These are phyloP conservation scores for Aaosphaeria pasadenensis DNA, from an alignment of 2,329 filamentous ascomycete species.

Conservation along the genomic window DNA sequence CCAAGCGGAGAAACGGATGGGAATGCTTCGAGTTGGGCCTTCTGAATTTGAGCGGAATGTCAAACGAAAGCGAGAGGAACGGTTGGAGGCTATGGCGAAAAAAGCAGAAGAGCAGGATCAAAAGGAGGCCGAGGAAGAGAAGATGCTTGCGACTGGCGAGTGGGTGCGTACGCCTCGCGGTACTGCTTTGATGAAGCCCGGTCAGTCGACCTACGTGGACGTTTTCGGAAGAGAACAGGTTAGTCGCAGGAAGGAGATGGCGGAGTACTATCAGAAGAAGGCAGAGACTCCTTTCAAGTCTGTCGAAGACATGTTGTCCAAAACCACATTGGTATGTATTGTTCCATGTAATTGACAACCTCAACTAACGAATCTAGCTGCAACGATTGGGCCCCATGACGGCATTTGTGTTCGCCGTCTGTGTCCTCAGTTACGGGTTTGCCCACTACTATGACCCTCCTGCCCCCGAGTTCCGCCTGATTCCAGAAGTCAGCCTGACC, in stretches of 20 bases:
- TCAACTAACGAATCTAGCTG: constrained; percentile 9
- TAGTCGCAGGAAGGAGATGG: constrained; percentile 25
- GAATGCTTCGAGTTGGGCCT: constrained; percentile 31
- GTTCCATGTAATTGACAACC: background rate
- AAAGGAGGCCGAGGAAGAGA: constrained; percentile 25
- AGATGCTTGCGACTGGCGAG: constrained; percentile 30
- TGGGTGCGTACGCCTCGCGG: constrained; percentile 31
- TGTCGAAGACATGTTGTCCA: constrained; percentile 23
- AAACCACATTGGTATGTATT: constrained; percentile 31
- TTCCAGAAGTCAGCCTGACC: constrained; percentile 30
- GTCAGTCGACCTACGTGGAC: constrained; percentile 31
- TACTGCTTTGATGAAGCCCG: constrained; percentile 34
- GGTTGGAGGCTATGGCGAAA: constrained; percentile 24
- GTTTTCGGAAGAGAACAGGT: constrained; percentile 31
- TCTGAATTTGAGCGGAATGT: constrained; percentile 35
- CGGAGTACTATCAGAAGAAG: constrained; percentile 23
- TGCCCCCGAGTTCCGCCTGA: constrained; percentile 25
- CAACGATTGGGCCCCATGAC: constrained; percentile 37
- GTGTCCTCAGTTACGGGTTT: constrained; percentile 22
- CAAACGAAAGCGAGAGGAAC: constrained; percentile 26
- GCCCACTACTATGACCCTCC: constrained; percentile 33
- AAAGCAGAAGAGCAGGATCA: constrained; percentile 32
- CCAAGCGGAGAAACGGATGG: constrained; percentile 25
- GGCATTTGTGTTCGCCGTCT: constrained; percentile 27
- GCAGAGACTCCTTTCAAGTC: constrained; percentile 20